Conservation (phyloP, 2,329 filamentous ascomycete species). For the Sclerotinia subarctica region DNA sequence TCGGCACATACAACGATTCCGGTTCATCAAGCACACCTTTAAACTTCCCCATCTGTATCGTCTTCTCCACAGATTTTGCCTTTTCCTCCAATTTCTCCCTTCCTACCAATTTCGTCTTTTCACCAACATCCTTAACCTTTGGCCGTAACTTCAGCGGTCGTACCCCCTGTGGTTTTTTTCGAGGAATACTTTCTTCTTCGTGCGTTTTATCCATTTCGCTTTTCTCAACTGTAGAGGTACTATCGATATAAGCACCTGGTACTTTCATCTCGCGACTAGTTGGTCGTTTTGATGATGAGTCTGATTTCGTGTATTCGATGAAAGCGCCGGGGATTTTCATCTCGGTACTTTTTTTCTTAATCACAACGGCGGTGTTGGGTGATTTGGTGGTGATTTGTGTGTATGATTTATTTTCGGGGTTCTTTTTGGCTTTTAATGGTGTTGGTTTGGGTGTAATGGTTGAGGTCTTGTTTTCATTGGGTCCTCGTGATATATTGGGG, state of each 20-base stretch:
- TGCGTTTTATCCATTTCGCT: slow-evolving; percentile 20
- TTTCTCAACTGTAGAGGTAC: slow-evolving; percentile 16
- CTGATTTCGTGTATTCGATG: neutral
- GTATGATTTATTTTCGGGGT: too few relatives aligned
- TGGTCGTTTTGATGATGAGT: neutral
- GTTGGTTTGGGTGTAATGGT: neutral
- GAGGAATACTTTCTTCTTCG: slow-evolving; percentile 23
- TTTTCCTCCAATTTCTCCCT: neutral
- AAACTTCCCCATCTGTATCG: neutral
- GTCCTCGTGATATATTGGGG: neutral
- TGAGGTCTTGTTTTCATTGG: too few relatives aligned
- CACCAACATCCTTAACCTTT: neutral
- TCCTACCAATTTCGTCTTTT: neutral
- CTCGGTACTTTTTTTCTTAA: slow-evolving; percentile 17
- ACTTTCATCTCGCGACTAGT: slow-evolving; percentile 24
- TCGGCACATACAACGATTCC: neutral
- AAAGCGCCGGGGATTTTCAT: slow-evolving; percentile 13
- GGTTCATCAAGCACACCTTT: neutral
- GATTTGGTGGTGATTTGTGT: neutral
- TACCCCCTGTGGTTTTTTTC: neutral
- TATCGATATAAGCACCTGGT: slow-evolving; percentile 26
- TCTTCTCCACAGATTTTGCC: neutral
- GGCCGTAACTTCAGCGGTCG: neutral
- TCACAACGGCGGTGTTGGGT: neutral
- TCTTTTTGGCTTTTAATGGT: neutral